Base-by-base conservation (phyloP, 179 eudicot species). In the Gypsophila paniculata region DNA sequence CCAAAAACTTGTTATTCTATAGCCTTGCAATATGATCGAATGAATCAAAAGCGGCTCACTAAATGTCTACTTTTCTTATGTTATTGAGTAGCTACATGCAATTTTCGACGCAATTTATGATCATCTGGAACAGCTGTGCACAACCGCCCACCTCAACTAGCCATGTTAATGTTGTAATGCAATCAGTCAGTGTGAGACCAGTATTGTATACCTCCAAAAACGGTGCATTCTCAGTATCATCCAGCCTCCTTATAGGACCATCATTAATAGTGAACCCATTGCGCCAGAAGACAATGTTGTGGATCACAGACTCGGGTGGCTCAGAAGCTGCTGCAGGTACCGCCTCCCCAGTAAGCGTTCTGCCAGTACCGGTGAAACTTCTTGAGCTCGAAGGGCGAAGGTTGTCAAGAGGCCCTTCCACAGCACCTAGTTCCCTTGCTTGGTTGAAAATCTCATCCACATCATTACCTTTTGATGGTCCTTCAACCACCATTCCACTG, bases 401-500 rank as follows among this genome's bases (percentile, higher is more conserved):
- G 76, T 76, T 81, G 46, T 84, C 90, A 66, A 79, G 13, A 55
- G 87, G 84, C 18, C 85, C 87, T 68, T 84, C 86, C 32, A 78
- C 82, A 71, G 88, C 88, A 75, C 87, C 95, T 66, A 78, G 70
- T 53, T 86, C 87, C 77, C 88, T 85, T 8, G 86, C 95, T 75
- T 80, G 89, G 72, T 84, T 87, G 69, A 87, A 84, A n/a, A 87
- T 82, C 64, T 82, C 91, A 80, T 87, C 89, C 52, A 87, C 91
- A 34, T 85, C 91, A 78, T 81, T 82, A 58, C 79, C 77, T 82
- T 89, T 87, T 8, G 82, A 42, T 68, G 91, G 91, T 68, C 78
- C 90, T 76, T 85, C 90, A 72, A 88, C 90, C 72, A 85, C 76
- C 89, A 84, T 91, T 62, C 89, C 97, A 84, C 93, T 91, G 84